Evolutionary conservation across 192 early-diverging fungal species (phyloP).

Genomic region (Gonapodya sp.): DNA sequence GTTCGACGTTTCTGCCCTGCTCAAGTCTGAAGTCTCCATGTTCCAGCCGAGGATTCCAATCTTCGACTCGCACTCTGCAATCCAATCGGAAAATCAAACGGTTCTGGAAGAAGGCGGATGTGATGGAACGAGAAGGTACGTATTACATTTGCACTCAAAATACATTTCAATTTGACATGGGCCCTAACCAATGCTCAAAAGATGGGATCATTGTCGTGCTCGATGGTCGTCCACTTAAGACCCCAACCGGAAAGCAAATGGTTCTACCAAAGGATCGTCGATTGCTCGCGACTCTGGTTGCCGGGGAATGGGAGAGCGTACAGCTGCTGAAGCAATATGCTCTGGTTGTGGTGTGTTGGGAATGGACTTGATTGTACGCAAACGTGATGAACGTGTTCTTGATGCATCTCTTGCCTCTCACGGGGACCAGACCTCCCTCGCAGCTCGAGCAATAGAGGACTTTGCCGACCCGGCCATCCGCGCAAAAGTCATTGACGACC

Average conservation of each 20-base stretch:
- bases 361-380: neutral
- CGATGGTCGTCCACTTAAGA: conserved; percentile 73
- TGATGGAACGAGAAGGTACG: neutral
- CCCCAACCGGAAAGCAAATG: conserved; percentile 64
- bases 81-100: neutral
- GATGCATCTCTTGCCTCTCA: neutral
- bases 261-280: conserved; percentile 42
- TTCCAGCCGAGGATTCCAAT: neutral
- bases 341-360: conserved; percentile 65
- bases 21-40: too few species aligned
- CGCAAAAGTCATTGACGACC: conserved; percentile 56
- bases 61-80: neutral
- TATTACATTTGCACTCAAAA: neutral
- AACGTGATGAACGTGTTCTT: conserved; percentile 4
- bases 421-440: conserved; percentile 67
- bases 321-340: conserved; percentile 71
- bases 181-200: neutral
- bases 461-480: conserved; percentile 50
- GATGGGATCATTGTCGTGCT: conserved; percentile 47
- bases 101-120: conserved; percentile 7
- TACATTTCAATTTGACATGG: neutral
- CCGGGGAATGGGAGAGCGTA: conserved; percentile 91
- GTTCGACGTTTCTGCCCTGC: too few species aligned
- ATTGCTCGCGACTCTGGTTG: conserved; percentile 69
- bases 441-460: conserved; percentile 72